A percentile compares a stretch with the other conserved stretches of the same genome.
These are phyloP conservation scores for Penicillium mononematosum DNA, from an alignment of 495 filamentous ascomycete genomes.

Conservation along the genomic window DNA sequence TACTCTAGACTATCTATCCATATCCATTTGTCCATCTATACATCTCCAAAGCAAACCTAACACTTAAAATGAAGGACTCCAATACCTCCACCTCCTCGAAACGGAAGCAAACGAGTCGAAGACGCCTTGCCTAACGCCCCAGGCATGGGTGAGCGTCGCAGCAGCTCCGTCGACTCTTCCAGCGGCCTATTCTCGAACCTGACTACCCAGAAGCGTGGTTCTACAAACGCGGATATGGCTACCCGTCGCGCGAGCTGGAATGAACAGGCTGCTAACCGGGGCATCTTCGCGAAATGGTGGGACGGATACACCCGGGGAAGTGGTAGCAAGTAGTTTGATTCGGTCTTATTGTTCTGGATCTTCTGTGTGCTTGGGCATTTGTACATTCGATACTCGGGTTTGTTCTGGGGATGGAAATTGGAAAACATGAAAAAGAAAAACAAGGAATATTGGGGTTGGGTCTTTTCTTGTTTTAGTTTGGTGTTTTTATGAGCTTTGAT, in stretches of 20 bases:
- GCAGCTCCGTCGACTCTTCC: slow-evolving; percentile 26
- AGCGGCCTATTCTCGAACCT: slow-evolving; percentile 48
- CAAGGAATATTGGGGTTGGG: background rate
- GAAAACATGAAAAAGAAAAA: background rate
- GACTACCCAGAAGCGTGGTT: slow-evolving; percentile 52
- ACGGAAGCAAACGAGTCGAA: slow-evolving; percentile 5
- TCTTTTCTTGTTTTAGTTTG: background rate
- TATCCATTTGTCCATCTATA: background rate
- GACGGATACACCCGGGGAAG: slow-evolving; percentile 45
- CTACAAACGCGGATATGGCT: slow-evolving; percentile 36
- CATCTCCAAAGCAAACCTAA: background rate
- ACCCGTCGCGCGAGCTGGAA: slow-evolving; percentile 48
- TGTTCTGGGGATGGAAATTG: background rate
- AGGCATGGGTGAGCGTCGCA: slow-evolving; percentile 32
- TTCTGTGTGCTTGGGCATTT: background rate
- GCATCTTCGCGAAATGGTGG: slow-evolving; percentile 54
- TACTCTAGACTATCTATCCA: background rate
- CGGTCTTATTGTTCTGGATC: no score
- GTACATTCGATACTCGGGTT: background rate
- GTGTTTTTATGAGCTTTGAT: background rate
- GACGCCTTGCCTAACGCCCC: slow-evolving; percentile 9
- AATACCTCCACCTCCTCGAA: slow-evolving; percentile 26
- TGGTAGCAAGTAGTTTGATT: background rate
- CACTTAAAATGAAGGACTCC: slow-evolving; percentile 24
- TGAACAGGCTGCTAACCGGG: slow-evolving; percentile 46